Conservation (phyloP, 2,329 filamentous ascomycete species). For the Raffaelea deltoideospora region DNA sequence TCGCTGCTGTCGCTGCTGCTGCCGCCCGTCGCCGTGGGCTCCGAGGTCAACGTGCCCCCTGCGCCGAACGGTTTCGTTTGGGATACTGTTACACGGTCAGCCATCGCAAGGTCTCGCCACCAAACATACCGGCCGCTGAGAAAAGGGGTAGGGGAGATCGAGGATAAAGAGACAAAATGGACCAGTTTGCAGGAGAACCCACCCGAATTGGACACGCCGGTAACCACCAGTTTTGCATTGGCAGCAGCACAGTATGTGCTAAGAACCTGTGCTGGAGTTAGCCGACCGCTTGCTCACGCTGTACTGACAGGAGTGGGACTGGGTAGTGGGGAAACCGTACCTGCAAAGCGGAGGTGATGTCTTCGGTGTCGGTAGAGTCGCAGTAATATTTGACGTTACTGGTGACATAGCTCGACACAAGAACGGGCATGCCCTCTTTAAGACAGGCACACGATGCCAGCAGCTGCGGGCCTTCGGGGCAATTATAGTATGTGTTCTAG, state of each 20-base stretch:
- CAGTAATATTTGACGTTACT: conserved; percentile 29
- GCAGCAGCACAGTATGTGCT: not conserved
- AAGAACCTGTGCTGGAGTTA: no score
- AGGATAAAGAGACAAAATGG: not conserved
- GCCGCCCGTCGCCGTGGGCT: not conserved
- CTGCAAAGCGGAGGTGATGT: conserved; percentile 28
- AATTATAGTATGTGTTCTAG: conserved; percentile 24
- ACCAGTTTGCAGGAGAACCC: not conserved
- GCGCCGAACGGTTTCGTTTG: conserved; percentile 3
- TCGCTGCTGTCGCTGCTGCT: conserved; percentile 1
- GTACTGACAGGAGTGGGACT: not conserved
- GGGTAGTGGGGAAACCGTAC: no score
- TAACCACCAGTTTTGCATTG: not conserved
- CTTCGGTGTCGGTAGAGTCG: conserved; percentile 24
- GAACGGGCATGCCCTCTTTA: conserved; percentile 29
- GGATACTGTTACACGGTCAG: conserved; percentile 15
- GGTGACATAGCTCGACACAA: conserved; percentile 26
- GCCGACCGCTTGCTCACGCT: not conserved
- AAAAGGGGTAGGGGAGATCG: no score
- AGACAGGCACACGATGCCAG: conserved; percentile 38
- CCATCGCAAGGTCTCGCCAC: no score
- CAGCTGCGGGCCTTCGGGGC: conserved; percentile 29
- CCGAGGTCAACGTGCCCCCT: conserved; percentile 1
- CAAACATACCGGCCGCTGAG: no score
- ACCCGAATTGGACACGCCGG: not conserved